These are phyloP conservation scores for Schizochytrium sp. DNA, from an alignment of 108 stramenopile species.

Conservation along the genomic window DNA sequence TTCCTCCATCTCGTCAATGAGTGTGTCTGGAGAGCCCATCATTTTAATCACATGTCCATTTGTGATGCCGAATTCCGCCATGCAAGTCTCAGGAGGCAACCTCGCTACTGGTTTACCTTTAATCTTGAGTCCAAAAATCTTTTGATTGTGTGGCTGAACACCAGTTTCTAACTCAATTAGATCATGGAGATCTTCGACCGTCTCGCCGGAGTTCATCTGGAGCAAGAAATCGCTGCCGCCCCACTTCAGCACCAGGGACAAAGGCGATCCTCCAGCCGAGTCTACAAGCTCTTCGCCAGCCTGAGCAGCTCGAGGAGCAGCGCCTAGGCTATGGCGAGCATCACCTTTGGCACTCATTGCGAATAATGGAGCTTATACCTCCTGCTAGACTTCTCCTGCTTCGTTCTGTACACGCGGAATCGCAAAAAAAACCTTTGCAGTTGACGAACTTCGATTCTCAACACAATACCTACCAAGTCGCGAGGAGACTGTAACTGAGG, in stretches of 20 bases:
- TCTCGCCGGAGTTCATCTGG: conserved; percentile 41
- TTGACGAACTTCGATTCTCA: too few species aligned
- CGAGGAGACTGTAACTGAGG: too few species aligned
- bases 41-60: conserved; percentile 14
- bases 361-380: too few species aligned
- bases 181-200: conserved; percentile 37
- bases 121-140: conserved; percentile 43
- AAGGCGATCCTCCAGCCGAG: background rate
- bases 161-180: conserved; percentile 58
- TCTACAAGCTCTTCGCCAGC: conserved; percentile 6
- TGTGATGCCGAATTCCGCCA: background rate
- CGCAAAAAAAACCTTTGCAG: too few species aligned
- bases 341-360: too few species aligned
- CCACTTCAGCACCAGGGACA: conserved; percentile 20
- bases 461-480: too few species aligned
- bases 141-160: conserved; percentile 46
- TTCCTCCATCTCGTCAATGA: conserved; percentile 55
- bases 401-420: background rate
- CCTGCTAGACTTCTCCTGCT: background rate
- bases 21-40: conserved; percentile 20
- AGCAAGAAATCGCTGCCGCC: background rate
- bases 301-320: background rate
- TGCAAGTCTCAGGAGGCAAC: background rate
- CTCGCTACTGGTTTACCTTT: background rate
- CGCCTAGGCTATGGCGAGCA: background rate